phyloP scores from a whole-genome alignment of 73 alveolate genomes.

The Tetrahymena malaccensis region DNA sequence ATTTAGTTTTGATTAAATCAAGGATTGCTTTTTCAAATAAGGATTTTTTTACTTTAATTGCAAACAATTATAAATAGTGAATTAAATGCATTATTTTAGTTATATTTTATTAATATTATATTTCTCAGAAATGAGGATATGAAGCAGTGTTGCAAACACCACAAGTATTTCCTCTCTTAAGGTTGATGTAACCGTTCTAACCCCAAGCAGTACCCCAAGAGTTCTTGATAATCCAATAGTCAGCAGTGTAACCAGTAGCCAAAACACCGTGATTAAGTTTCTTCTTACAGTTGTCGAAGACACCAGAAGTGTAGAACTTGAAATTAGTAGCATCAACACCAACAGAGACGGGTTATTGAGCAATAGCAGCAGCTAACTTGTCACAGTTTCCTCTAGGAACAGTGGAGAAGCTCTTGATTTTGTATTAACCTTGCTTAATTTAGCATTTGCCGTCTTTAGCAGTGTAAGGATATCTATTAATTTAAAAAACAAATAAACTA shows the following conservation, averaged over 20 bases:
- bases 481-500: background rate
- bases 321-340: slow-evolving; percentile 50
- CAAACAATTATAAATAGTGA: background rate
- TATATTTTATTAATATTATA: background rate
- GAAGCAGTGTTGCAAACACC: slow-evolving; percentile 20
- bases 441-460: slow-evolving; percentile 49
- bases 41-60: too few relatives aligned
- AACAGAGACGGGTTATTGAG: slow-evolving; percentile 38
- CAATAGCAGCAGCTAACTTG: slow-evolving; percentile 17
- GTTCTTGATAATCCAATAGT: slow-evolving; percentile 38
- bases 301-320: slow-evolving; percentile 25
- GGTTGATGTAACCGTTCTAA: slow-evolving; percentile 38
- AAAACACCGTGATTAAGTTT: slow-evolving; percentile 45
- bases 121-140: background rate
- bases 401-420: slow-evolving; percentile 1
- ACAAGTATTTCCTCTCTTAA: slow-evolving; percentile 38
- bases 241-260: slow-evolving; percentile 46
- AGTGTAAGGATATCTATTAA: slow-evolving; percentile 54
- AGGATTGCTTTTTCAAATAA: background rate
- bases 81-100: background rate
- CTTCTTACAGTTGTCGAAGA: slow-evolving; percentile 30
- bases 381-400: background rate
- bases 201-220: slow-evolving; percentile 60
- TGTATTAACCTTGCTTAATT: background rate
- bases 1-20: too few relatives aligned